These are phyloP conservation scores for Rauvolfia tetraphylla DNA, from an alignment of 257 asterid species.

Conservation along the genomic window DNA sequence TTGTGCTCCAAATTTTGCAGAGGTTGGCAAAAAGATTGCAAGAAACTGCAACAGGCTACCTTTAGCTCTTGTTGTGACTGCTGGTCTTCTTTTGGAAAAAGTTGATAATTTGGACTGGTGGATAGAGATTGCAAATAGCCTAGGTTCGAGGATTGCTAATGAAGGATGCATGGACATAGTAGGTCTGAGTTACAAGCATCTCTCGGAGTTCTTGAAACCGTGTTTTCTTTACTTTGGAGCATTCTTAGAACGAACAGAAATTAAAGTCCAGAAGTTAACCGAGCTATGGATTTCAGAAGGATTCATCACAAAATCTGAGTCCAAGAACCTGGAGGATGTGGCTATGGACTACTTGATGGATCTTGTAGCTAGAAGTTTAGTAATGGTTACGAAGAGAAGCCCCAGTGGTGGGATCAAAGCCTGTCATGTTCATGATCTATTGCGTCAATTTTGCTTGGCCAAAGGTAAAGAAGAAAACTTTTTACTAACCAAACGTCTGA, in stretches of 20 bases:
- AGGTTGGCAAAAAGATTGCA: not conserved
- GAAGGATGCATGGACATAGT: slow-evolving; percentile 31
- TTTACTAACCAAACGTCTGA: not conserved
- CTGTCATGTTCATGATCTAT: slow-evolving; percentile 16
- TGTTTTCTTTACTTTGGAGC: too few species aligned
- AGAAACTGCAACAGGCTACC: not conserved
- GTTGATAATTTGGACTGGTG: slow-evolving; percentile 26
- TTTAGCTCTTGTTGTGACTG: not conserved
- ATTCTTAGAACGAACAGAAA: slow-evolving; percentile 18
- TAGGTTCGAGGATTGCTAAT: too few species aligned
- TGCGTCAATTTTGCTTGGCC: slow-evolving; percentile 7
- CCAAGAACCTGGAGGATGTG: not conserved
- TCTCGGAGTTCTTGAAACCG: slow-evolving; percentile 45
- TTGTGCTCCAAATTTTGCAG: not conserved
- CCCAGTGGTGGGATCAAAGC: slow-evolving; percentile 9
- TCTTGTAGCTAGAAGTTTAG: slow-evolving; percentile 6
- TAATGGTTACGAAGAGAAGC: not conserved
- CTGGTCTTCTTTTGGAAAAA: slow-evolving; percentile 25
- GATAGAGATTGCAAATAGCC: too few species aligned
- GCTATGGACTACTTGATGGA: slow-evolving; percentile 15
- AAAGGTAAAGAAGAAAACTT: slow-evolving; percentile 10
- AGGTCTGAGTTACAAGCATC: slow-evolving; percentile 38
- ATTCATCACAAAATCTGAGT: not conserved
- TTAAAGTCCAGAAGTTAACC: too few species aligned
- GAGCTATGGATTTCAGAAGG: too few species aligned